Base-by-base conservation (phyloP, 2,329 filamentous ascomycete genomes). In the Ophiobolus disseminans region DNA sequence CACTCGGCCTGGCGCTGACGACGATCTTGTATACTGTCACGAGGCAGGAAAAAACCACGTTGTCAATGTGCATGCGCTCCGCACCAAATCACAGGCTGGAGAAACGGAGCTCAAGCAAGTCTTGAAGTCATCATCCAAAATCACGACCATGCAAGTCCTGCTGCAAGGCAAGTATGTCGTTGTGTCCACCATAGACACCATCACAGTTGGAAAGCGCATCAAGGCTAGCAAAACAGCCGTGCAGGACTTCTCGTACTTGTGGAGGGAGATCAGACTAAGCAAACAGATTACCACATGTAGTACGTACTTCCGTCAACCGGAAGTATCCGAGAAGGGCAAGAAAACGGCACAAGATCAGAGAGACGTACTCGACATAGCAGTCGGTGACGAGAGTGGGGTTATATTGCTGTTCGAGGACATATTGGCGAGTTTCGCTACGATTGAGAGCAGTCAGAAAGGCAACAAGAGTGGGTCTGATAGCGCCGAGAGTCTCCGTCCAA, bases 381-480 rank as follows among this genome's bases (percentile, higher is more conserved):
- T 96, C 44, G 94, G 94, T 42, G 86, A 90, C 55, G 82, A 84
- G 4, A 83, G 86, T 40, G 94, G 94, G 57, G 82, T 84, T 19
- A 88, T 97, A 34, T 84, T 90, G 63, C 75, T 92, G n/a, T 96
- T 96, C 70, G 84, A 87, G 53, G 88, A 96, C 72, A 76, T 91
- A 13, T 66, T 93, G 11, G 71, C 70, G 47, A 83, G 83, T 53
- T 76, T 89, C 28, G 65, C 73, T 49, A 70, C 67, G 4, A 68
- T 70, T 30, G 75, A 78, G 45, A 80, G 79, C 40, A 53, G 36
- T 14, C 68, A 65, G 22, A 72, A 73, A 41, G 57, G 57, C 10
- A 53, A 52, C 6, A 56, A 63, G 31, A 49, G 48, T n/a, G 60
- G 53, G 25, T 47, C 50, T 20, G 57, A 62, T 34, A 58, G 48